Conservation (phyloP, 768 basidiomycete species). For the Rhodosporidiobolus odoratus region DNA sequence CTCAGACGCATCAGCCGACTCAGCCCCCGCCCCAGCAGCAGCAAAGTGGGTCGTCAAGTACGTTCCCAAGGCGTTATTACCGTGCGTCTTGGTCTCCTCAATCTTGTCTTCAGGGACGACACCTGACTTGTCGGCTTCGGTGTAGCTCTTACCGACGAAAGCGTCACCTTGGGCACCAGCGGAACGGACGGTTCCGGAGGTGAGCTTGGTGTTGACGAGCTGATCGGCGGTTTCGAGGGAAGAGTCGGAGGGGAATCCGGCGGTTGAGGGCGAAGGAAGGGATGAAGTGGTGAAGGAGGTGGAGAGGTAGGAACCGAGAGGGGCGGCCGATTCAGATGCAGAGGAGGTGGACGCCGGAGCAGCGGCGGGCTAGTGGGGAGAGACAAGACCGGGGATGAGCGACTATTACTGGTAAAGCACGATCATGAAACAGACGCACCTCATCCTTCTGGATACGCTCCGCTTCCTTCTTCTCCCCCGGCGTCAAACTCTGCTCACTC, state of each 20-base stretch:
- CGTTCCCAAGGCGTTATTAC: not conserved
- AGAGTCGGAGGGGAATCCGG: not conserved
- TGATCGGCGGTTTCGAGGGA: not conserved
- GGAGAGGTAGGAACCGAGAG: constrained; percentile 6
- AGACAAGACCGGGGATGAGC: too few species aligned
- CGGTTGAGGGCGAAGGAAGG: not conserved
- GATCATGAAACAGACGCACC: not conserved
- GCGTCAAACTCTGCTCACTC: constrained; percentile 3
- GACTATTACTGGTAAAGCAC: too few species aligned
- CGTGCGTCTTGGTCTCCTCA: not conserved
- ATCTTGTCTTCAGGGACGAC: not conserved
- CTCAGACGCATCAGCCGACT: too few species aligned
- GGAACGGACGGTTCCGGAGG: constrained; percentile 9
- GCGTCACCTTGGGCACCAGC: constrained; percentile 6
- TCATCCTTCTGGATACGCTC: not conserved
- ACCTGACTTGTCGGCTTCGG: not conserved
- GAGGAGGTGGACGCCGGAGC: not conserved
- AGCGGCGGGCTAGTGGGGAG: not conserved
- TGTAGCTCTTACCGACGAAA: constrained; percentile 3
- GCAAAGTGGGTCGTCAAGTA: constrained; percentile 2
- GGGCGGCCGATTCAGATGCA: not conserved
- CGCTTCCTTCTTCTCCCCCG: not conserved
- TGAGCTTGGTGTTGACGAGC: constrained; percentile 5
- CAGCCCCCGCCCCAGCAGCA: too few species aligned
- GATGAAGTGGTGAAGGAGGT: not conserved